Evolutionary conservation across 2,329 filamentous ascomycete genomes (phyloP), one percentile per base, ranked within the genome.

Genomic region (Fusarium torulosum): DNA sequence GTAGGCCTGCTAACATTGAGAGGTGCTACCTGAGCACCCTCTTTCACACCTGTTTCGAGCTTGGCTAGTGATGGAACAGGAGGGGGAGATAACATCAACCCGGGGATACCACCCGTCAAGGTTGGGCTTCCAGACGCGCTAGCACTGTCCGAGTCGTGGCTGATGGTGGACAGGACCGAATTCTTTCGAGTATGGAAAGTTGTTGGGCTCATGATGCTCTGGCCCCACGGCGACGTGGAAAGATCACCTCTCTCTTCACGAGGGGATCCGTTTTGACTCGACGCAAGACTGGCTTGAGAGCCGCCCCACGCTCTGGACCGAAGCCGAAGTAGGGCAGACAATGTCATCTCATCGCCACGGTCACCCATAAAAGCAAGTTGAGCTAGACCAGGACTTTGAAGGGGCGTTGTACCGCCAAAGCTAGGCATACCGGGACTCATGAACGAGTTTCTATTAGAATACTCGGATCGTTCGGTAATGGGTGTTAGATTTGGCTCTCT

Each of bases 391-490:
- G 93, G 91, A 68, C 90, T 93, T 31, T 89, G 83, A 4, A 93
- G 73, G 1, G 79, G 78, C 40, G 81, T 86, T 11, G 75, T 76
- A 58, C 83, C 87, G 14, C 74, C 74, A 29, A 78, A 73, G 5
- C 75, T 71, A 13, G 78, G 76, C 60, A 81, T 78, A 27, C 79
- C 80, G 63, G 95, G 81, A 59, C 91, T 93, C 81, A 96, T 92
- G 59, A 97, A 88, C 1, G 92, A 96, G 76, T 97, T 98, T 43
- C 96, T 89, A 60, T 96, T 97, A 41, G 93, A 97, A 82, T 97
- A 97, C 79, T 99, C 96, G 60, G 93, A 97, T 14, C 94, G 88
- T 77, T 98, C 96, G 0, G 95, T 98, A 72, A 99, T 98, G 7
- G 96, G 96, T 2, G 96, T 98, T 46, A 99, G 82, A 72, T 96